Evolutionary conservation across 495 filamentous ascomycete species (phyloP).

Genomic region (Penicillium simplicissimum): DNA sequence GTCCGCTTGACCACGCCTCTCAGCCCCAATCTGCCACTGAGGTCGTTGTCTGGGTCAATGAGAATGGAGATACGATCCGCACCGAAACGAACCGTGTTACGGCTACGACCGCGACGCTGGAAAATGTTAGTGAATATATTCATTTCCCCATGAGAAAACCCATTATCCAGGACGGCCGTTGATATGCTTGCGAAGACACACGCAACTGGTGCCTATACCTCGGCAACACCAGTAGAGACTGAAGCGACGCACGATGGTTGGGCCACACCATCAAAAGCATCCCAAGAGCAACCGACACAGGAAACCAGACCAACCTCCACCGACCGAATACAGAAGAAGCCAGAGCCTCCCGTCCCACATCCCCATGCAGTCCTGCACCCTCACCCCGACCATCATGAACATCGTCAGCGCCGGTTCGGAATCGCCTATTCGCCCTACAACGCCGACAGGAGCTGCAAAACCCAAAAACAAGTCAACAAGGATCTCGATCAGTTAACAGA

Average conservation of each 20-base stretch:
- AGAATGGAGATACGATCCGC: constrained; percentile 54
- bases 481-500: constrained; percentile 59
- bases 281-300: neutral
- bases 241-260: neutral
- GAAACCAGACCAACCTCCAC: neutral
- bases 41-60: constrained; percentile 66
- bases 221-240: neutral
- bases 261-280: neutral
- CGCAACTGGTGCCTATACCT: neutral
- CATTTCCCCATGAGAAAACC: neutral
- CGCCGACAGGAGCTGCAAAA: constrained; percentile 64
- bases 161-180: constrained; percentile 2
- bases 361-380: constrained; percentile 10
- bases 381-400: constrained; percentile 9
- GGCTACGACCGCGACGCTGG: constrained; percentile 5
- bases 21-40: constrained; percentile 37
- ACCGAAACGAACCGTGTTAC: constrained; percentile 22
- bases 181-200: constrained; percentile 3
- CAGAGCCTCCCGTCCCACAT: constrained; percentile 8
- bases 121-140: constrained; percentile 21
- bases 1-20: constrained; percentile 6
- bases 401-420: constrained; percentile 40
- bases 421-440: constrained; percentile 78
- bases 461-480: constrained; percentile 55
- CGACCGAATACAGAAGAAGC: constrained; percentile 2